Percentiles rank a stretch among this genome's conserved stretches.
phyloP scores from a whole-genome alignment of 2,329 filamentous ascomycete genomes.

The Aspergillus sp. region DNA sequence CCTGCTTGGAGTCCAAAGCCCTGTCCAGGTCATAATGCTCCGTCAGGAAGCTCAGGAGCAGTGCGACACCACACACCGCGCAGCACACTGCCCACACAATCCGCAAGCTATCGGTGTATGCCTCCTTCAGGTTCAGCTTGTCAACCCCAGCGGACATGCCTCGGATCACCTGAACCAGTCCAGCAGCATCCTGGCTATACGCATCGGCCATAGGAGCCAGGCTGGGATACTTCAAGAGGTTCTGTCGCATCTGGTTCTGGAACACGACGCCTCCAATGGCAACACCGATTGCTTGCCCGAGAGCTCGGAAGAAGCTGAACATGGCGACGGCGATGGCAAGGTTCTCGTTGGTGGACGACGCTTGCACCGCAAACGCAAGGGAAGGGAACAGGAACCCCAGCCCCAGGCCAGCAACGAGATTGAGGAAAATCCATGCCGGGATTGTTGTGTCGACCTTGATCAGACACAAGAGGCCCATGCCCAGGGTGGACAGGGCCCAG shows the following conservation, averaged over 20 bases:
- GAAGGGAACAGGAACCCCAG: conserved; percentile 65
- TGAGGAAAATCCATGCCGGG: conserved; percentile 60
- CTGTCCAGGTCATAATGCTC: conserved; percentile 47
- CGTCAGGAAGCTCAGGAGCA: conserved; percentile 54
- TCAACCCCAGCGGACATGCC: conserved; percentile 45
- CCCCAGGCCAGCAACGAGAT: conserved; percentile 59
- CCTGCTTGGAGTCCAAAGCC: not conserved
- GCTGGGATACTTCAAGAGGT: conserved; percentile 49
- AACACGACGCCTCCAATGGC: conserved; percentile 68
- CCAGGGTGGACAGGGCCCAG: conserved; percentile 57
- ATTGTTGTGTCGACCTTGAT: conserved; percentile 48
- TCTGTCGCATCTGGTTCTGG: conserved; percentile 61
- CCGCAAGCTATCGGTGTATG: conserved; percentile 55
- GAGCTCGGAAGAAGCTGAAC: conserved; percentile 65
- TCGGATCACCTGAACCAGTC: conserved; percentile 59
- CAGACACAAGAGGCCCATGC: conserved; percentile 50
- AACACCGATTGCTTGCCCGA: conserved; percentile 66
- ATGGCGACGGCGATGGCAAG: conserved; percentile 63
- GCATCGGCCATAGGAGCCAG: conserved; percentile 49
- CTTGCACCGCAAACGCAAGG: conserved; percentile 65
- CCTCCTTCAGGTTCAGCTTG: conserved; percentile 48
- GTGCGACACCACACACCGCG: conserved; percentile 51
- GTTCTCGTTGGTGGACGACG: conserved; percentile 55
- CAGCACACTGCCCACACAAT: conserved; percentile 59
- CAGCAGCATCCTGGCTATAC: conserved; percentile 59